These are phyloP conservation scores for Besnoitia besnoiti DNA, from an alignment of 169 alveolate genomes.

Conservation along the genomic window DNA sequence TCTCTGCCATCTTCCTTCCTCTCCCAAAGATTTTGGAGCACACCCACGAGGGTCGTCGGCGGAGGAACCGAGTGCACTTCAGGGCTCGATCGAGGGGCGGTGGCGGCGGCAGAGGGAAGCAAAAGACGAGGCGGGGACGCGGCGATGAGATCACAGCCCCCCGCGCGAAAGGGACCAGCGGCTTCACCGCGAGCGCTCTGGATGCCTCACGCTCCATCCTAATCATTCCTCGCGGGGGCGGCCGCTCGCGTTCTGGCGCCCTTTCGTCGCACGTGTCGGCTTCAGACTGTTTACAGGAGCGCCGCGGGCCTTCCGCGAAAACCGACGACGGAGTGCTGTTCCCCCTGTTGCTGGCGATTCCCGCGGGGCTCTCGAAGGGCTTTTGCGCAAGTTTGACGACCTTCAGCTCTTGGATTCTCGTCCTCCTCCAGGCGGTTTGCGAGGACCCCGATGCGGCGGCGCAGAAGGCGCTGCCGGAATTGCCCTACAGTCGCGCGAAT, in stretches of 20 bases:
- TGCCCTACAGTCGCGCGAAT: not conserved
- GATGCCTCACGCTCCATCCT: too few species aligned
- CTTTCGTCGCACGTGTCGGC: too few species aligned
- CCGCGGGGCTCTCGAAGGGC: slow-evolving; percentile 3
- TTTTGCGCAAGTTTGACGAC: slow-evolving; percentile 30
- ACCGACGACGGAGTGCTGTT: too few species aligned
- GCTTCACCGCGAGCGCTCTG: too few species aligned
- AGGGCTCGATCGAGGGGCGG: not conserved
- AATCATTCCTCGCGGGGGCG: too few species aligned
- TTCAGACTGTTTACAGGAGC: too few species aligned
- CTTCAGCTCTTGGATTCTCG: slow-evolving; percentile 18
- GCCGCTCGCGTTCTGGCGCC: too few species aligned
- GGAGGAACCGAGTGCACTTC: not conserved
- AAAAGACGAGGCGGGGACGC: not conserved
- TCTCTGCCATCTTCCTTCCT: slow-evolving; percentile 8
- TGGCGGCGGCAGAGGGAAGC: not conserved
- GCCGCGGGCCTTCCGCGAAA: too few species aligned
- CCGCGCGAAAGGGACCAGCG: too few species aligned
- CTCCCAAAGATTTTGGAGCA: not conserved
- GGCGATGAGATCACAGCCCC: too few species aligned
- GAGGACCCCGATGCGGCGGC: not conserved
- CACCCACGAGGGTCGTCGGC: not conserved
- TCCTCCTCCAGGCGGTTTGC: not conserved
- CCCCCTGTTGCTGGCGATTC: not conserved
- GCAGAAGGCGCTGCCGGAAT: not conserved